These are phyloP conservation scores for Suillus hirtellus DNA, from an alignment of 768 basidiomycete genomes.

Conservation along the genomic window DNA sequence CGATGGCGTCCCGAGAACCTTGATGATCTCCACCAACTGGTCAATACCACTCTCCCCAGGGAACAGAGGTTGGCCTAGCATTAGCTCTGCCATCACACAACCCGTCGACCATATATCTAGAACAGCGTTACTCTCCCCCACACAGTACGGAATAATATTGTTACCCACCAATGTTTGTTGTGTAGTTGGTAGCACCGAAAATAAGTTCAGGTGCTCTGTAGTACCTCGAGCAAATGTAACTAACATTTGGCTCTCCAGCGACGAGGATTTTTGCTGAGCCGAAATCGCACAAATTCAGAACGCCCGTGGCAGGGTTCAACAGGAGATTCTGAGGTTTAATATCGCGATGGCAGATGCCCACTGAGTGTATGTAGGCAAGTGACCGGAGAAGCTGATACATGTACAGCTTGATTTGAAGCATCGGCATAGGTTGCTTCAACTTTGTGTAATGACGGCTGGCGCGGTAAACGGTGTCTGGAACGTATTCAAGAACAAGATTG, in stretches of 20 bases:
- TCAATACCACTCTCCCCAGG: conserved; percentile 99
- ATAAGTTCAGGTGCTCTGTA: conserved; percentile 99
- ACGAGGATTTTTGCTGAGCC: conserved; percentile 98
- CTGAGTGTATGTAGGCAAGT: conserved; percentile 98
- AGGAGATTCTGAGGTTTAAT: conserved; percentile 99
- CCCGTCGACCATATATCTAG: conserved; percentile 99
- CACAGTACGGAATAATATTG: neutral
- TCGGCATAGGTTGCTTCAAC: conserved; percentile 99
- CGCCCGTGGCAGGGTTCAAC: conserved; percentile 93
- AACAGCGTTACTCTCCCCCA: conserved; percentile 13
- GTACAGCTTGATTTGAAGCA: conserved; percentile 99
- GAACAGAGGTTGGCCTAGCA: conserved; percentile 98
- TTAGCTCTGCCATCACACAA: conserved; percentile 99
- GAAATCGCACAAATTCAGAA: conserved; percentile 98
- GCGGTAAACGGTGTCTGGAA: conserved; percentile 98
- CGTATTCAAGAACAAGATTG: conserved; percentile 98
- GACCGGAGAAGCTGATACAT: conserved; percentile 99
- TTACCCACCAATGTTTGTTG: conserved; percentile 92
- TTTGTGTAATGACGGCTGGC: conserved; percentile 99
- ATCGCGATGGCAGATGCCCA: conserved; percentile 99
- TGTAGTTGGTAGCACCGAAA: conserved; percentile 99
- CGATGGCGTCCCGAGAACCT: conserved; percentile 97
- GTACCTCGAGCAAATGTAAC: conserved; percentile 99
- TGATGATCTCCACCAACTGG: conserved; percentile 99
- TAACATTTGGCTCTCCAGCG: conserved; percentile 97